A percentile compares a stretch with the other conserved stretches of the same genome.
phyloP scores from a whole-genome alignment of 1,284 basidiomycete species.

The Sanghuangporus weigelae region DNA sequence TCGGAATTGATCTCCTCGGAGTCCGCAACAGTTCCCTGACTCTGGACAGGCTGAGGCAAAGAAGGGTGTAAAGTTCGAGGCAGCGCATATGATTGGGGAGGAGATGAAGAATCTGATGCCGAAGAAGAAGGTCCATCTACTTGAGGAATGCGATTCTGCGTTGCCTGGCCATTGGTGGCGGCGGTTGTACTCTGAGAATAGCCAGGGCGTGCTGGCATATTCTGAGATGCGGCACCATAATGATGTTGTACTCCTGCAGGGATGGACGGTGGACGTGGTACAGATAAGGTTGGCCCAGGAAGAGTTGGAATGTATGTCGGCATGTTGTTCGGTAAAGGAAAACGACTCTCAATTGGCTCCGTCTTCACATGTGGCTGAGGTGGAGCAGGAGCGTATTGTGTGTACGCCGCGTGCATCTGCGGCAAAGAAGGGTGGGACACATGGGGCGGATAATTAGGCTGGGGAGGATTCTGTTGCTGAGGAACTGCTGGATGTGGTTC shows the following conservation, averaged over 20 bases:
- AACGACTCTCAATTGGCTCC: slow-evolving; percentile 62
- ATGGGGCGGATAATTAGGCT: slow-evolving; percentile 38
- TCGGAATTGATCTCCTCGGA: slow-evolving; percentile 23
- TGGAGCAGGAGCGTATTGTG: slow-evolving; percentile 34
- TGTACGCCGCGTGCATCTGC: slow-evolving; percentile 34
- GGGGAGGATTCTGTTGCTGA: slow-evolving; percentile 18
- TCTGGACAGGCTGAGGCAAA: slow-evolving; percentile 44
- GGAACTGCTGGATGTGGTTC: slow-evolving; percentile 48
- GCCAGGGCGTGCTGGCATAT: slow-evolving; percentile 22
- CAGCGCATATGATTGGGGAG: slow-evolving; percentile 57
- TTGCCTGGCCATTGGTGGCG: slow-evolving; percentile 7
- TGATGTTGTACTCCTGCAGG: slow-evolving; percentile 2
- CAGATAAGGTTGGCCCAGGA: slow-evolving; percentile 41
- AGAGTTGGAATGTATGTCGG: slow-evolving; percentile 54
- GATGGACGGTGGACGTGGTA: slow-evolving; percentile 2
- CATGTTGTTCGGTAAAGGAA: slow-evolving; percentile 45
- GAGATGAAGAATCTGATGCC: slow-evolving; percentile 56
- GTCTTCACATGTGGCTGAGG: slow-evolving; percentile 51
- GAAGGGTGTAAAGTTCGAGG: slow-evolving; percentile 58
- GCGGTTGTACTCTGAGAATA: slow-evolving; percentile 25
- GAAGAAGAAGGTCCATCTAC: slow-evolving; percentile 55
- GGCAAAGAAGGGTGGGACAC: slow-evolving; percentile 39
- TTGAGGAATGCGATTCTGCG: slow-evolving; percentile 54
- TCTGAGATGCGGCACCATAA: slow-evolving; percentile 1
- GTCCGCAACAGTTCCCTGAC: slow-evolving; percentile 24